Percentiles rank a stretch among this genome's conserved stretches.
Conservation (phyloP, 176 grass and related monocot genomes). For the Secale cereale region DNA sequence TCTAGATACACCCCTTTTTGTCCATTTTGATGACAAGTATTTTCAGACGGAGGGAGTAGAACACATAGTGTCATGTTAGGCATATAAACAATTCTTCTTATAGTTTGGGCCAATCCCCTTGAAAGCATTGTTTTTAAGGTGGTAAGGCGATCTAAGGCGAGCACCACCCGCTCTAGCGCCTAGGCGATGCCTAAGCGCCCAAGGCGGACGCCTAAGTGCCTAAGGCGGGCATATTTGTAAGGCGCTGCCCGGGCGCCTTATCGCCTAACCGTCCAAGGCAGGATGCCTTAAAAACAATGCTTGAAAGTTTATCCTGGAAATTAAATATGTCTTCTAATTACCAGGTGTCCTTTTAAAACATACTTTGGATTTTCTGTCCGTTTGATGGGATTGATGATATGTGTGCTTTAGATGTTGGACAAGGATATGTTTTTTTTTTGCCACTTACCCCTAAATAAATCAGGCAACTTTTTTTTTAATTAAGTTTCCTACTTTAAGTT, state of each 20-base stretch:
- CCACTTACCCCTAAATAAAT: not conserved
- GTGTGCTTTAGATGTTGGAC: not conserved
- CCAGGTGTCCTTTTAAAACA: not conserved
- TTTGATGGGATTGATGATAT: not conserved
- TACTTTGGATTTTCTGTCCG: not conserved
- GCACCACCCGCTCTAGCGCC: too few species aligned
- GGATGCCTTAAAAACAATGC: too few species aligned
- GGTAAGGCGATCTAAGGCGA: too few species aligned
- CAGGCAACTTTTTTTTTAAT: not conserved
- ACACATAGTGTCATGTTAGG: not conserved
- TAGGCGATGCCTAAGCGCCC: too few species aligned
- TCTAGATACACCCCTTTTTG: too few species aligned
- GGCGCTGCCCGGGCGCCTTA: too few species aligned
- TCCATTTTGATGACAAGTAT: too few species aligned
- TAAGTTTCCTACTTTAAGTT: constrained; percentile 20
- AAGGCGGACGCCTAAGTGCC: too few species aligned
- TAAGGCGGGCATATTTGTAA: too few species aligned
- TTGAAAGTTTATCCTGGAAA: constrained; percentile 16
- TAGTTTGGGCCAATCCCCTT: not conserved
- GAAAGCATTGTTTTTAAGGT: too few species aligned
- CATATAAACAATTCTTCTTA: not conserved
- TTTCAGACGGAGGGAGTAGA: too few species aligned
- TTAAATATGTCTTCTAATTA: not conserved
- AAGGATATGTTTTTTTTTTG: not conserved
- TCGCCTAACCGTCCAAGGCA: too few species aligned